Percentiles rank a stretch among this genome's conserved stretches.
phyloP scores from a whole-genome alignment of 2,329 filamentous ascomycete genomes.

The Neopestalotiopsis rosae region DNA sequence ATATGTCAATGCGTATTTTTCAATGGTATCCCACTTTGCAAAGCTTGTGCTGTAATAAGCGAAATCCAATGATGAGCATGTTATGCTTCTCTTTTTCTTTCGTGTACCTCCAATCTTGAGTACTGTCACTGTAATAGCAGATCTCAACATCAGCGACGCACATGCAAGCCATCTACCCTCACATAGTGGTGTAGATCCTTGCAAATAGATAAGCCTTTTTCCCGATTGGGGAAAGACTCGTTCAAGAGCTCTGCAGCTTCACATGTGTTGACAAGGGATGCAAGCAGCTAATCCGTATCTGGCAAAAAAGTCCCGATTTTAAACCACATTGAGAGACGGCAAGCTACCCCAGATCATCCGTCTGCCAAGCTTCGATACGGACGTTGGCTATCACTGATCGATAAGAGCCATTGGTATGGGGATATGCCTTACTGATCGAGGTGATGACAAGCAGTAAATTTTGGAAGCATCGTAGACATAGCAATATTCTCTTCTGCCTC shows the following conservation, averaged over 20 bases:
- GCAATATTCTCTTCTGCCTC: not conserved
- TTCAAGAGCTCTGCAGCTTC: not conserved
- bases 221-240: not conserved
- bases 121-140: too few species aligned
- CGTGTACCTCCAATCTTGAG: too few species aligned
- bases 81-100: too few species aligned
- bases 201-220: constrained; percentile 1
- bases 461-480: too few species aligned
- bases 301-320: constrained; percentile 8
- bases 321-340: not conserved
- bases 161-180: too few species aligned
- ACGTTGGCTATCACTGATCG: not conserved
- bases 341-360: not conserved
- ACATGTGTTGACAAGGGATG: not conserved
- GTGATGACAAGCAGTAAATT: not conserved
- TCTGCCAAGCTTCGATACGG: not conserved
- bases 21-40: too few species aligned
- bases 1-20: too few species aligned
- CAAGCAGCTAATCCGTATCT: not conserved
- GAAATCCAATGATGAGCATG: too few species aligned
- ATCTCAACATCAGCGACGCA: too few species aligned
- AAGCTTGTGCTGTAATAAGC: too few species aligned
- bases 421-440: not conserved
- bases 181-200: not conserved
- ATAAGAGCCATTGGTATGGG: not conserved